A percentile compares a stretch with the other conserved stretches of the same genome.
phyloP scores from a whole-genome alignment of 257 asterid species.

The Oldenlandia corymbosa region DNA sequence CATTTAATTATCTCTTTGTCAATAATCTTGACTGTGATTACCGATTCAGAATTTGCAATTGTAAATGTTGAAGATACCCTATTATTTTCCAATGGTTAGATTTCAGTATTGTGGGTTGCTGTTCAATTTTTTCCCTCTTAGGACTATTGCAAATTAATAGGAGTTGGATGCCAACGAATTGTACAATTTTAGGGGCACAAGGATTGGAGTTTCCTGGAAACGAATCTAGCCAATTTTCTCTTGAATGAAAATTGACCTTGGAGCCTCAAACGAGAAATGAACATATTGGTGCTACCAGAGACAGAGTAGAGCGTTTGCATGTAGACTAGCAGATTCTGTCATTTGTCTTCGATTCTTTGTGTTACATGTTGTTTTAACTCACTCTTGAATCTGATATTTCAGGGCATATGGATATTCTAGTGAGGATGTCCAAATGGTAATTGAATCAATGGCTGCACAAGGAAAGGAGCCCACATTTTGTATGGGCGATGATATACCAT shows the following conservation, averaged over 20 bases:
- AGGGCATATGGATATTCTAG: conserved; percentile 98
- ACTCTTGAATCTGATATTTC: conserved; percentile 22
- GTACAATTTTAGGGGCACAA: neutral
- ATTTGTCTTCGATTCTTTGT: conserved; percentile 5
- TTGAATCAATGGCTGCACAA: conserved; percentile 97
- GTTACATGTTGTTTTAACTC: conserved; percentile 6
- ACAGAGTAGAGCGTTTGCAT: neutral
- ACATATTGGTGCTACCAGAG: neutral
- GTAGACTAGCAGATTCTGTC: neutral
- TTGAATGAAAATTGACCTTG: neutral
- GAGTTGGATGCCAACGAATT: neutral
- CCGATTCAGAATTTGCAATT: neutral
- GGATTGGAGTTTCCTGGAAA: neutral
- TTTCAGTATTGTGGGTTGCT: neutral
- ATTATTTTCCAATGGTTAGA: neutral
- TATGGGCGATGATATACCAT: conserved; percentile 98
- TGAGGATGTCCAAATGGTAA: conserved; percentile 99
- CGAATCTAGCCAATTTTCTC: neutral
- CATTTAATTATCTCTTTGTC: neutral
- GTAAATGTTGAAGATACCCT: conserved; percentile 3
- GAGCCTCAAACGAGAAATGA: neutral
- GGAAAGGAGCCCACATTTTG: conserved; percentile 99
- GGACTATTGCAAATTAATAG: too few species aligned
- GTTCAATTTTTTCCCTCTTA: neutral
- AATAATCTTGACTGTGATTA: neutral